These are phyloP conservation scores for Lophiotrema nucula DNA, from an alignment of 495 filamentous ascomycete species.

Conservation along the genomic window DNA sequence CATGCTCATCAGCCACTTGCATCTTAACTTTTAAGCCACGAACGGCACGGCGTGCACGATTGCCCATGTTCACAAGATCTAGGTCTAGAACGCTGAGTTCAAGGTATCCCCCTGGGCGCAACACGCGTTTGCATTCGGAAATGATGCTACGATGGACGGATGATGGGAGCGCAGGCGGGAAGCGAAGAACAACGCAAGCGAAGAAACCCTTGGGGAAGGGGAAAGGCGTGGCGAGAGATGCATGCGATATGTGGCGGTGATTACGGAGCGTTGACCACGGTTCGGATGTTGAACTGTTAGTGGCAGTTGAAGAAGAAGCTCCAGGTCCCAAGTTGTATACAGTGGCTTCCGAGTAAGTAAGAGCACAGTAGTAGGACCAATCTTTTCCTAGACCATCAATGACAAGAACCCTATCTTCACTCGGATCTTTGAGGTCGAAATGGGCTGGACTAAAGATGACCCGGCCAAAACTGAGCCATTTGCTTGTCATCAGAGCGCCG, in stretches of 20 bases:
- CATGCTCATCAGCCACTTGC: constrained; percentile 58
- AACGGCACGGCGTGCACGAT: constrained; percentile 69
- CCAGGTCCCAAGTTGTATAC: constrained; percentile 77
- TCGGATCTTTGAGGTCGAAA: constrained; percentile 61
- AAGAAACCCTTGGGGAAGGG: constrained; percentile 89
- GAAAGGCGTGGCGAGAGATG: constrained; percentile 65
- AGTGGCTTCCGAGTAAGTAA: constrained; percentile 81
- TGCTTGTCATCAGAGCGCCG: constrained; percentile 71
- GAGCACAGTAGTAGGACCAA: constrained; percentile 96
- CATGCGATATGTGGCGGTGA: constrained; percentile 79
- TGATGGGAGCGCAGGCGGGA: constrained; percentile 74
- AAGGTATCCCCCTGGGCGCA: constrained; percentile 85
- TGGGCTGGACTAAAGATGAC: constrained; percentile 93
- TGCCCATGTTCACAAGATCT: constrained; percentile 49
- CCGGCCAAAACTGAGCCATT: constrained; percentile 91
- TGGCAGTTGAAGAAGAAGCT: constrained; percentile 38
- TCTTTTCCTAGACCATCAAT: constrained; percentile 90
- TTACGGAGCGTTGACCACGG: constrained; percentile 34
- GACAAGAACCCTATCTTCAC: constrained; percentile 68
- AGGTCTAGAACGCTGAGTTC: constrained; percentile 48
- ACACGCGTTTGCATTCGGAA: constrained; percentile 84
- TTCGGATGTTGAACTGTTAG: constrained; percentile 58
- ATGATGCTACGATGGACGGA: constrained; percentile 73
- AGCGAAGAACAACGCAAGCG: constrained; percentile 80
- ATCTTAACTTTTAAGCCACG: constrained; percentile 75